Evolutionary conservation across 306 rosid genomes (phyloP).

Genomic region (Cucurbita ficifolia): DNA sequence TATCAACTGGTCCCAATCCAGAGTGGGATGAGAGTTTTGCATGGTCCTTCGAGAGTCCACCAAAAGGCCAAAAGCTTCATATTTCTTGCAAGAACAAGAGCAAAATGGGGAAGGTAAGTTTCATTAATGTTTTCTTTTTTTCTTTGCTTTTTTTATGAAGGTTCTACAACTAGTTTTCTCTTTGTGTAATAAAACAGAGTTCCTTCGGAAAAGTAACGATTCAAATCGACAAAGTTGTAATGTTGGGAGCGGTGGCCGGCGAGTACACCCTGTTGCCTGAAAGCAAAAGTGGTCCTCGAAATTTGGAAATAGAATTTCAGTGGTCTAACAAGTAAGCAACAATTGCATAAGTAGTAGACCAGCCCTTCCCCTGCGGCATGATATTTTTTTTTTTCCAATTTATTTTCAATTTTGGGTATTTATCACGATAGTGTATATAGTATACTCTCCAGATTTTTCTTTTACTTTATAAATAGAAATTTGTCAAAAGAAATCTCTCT

Average conservation of each 20-base stretch:
- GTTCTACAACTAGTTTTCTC: neutral
- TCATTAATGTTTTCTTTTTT: neutral
- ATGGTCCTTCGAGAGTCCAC: conserved; percentile 98
- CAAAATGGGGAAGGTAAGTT: conserved; percentile 90
- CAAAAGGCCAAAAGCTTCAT: conserved; percentile 94
- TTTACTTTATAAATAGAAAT: conserved; percentile 19
- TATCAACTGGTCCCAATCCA: conserved; percentile 88
- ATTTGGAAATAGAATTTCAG: conserved; percentile 93
- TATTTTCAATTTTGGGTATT: conserved; percentile 30
- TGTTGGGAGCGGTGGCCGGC: conserved; percentile 95
- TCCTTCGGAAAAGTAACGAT: conserved; percentile 94
- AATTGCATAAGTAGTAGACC: neutral
- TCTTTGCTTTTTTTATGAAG: neutral
- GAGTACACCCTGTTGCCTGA: conserved; percentile 82
- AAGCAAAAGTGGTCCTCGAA: conserved; percentile 94
- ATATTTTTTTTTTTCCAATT: conserved; percentile 13
- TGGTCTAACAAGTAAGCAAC: conserved; percentile 70
- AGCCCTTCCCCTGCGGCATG: conserved; percentile 1
- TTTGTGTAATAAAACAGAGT: conserved; percentile 39
- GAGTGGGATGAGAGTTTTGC: conserved; percentile 94
- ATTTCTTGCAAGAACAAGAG: conserved; percentile 98
- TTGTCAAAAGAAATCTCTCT: conserved; percentile 25
- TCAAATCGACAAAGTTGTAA: conserved; percentile 91
- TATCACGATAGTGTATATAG: conserved; percentile 45
- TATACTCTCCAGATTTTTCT: conserved; percentile 25